phyloP scores from a whole-genome alignment of 192 early-diverging fungal genomes.

The Backusella tuberculispora region DNA sequence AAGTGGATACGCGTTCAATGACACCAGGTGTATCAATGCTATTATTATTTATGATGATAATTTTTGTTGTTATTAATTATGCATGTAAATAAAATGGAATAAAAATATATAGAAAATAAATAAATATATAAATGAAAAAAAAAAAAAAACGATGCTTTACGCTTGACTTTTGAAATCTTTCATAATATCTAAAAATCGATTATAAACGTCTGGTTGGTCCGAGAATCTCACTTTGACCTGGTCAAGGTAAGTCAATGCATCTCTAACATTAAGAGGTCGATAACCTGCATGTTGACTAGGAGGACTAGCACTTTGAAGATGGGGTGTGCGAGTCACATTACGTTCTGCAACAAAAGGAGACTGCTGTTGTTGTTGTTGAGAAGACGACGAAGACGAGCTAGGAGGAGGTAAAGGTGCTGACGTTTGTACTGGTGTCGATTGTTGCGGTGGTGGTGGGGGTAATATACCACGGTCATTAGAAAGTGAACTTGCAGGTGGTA shows the following conservation, averaged over 20 bases:
- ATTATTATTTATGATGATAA: conserved; percentile 14
- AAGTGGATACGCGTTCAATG: conserved; percentile 94
- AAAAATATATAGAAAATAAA: conserved; percentile 4
- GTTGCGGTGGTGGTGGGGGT: conserved; percentile 21
- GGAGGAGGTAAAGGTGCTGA: conserved; percentile 34
- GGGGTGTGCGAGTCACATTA: conserved; percentile 32
- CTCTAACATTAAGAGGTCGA: conserved; percentile 83
- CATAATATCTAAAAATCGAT: conserved; percentile 98
- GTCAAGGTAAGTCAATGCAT: conserved; percentile 96
- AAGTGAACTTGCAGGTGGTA: conserved; percentile 18
- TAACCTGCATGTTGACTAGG: conserved; percentile 31
- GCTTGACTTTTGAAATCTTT: conserved; percentile 98
- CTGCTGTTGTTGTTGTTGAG: not conserved
- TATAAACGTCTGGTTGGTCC: conserved; percentile 95
- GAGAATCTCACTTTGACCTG: conserved; percentile 93
- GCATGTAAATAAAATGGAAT: not conserved
- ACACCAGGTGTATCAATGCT: conserved; percentile 97
- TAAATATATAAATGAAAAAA: not conserved
- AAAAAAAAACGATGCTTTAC: conserved; percentile 52
- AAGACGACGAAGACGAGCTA: not conserved
- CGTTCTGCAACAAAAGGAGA: conserved; percentile 22
- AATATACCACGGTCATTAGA: conserved; percentile 15
- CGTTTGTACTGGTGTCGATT: conserved; percentile 25
- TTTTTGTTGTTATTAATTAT: conserved; percentile 21
- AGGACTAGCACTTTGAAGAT: conserved; percentile 18